Evolutionary conservation across 768 basidiomycete genomes (phyloP).

Genomic region (Mycena indigotica): DNA sequence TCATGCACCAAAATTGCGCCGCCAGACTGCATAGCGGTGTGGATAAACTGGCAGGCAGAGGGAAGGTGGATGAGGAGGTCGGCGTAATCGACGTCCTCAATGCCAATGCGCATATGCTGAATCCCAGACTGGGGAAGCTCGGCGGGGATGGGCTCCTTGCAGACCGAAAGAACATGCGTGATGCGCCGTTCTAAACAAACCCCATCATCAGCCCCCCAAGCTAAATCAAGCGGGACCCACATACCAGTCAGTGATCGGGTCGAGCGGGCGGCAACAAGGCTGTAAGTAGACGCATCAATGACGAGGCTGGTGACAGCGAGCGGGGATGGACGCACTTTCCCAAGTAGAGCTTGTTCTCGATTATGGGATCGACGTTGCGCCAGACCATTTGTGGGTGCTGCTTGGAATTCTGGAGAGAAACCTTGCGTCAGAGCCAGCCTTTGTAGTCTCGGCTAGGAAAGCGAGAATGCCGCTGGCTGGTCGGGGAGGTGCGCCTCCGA

Average conservation of each 20-base stretch:
- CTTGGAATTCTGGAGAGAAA: constrained; percentile 16
- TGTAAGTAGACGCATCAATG: constrained; percentile 35
- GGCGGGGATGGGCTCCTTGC: constrained; percentile 69
- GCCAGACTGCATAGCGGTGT: constrained; percentile 57
- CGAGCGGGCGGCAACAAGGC: constrained; percentile 70
- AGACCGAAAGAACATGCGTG: constrained; percentile 80
- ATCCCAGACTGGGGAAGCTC: constrained; percentile 72
- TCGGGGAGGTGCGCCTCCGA: constrained; percentile 19
- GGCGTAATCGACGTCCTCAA: constrained; percentile 70
- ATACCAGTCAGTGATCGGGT: constrained; percentile 58
- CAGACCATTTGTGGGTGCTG: constrained; percentile 44
- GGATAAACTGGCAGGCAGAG: constrained; percentile 66
- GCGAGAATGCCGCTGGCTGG: constrained; percentile 8
- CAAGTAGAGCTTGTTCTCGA: constrained; percentile 66
- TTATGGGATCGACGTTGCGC: constrained; percentile 70
- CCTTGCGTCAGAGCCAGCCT: constrained; percentile 13
- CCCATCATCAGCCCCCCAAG: neutral
- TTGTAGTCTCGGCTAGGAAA: constrained; percentile 27
- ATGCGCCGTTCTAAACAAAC: constrained; percentile 58
- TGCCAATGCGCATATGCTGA: constrained; percentile 67
- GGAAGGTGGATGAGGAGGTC: constrained; percentile 70
- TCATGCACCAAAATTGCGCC: constrained; percentile 71
- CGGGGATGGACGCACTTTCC: constrained; percentile 63
- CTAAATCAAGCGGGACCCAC: neutral
- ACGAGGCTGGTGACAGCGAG: constrained; percentile 14